A percentile compares a stretch with the other conserved stretches of the same genome.
These are phyloP conservation scores for Phytophthora citrophthora DNA, from an alignment of 352 stramenopile species.

Conservation along the genomic window DNA sequence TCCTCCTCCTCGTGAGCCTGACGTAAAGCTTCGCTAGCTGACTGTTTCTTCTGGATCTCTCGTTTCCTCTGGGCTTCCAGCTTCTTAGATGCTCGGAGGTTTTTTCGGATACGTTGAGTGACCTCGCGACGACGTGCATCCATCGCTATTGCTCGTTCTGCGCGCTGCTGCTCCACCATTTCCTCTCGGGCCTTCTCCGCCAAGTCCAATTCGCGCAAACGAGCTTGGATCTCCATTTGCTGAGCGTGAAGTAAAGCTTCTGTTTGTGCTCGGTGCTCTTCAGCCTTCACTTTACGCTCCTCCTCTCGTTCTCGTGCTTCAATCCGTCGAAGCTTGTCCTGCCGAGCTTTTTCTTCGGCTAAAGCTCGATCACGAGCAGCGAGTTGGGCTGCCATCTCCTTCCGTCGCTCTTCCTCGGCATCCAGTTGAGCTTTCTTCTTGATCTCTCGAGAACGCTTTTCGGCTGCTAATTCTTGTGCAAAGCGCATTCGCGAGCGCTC, in stretches of 20 bases:
- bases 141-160: constrained; percentile 70
- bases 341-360: constrained; percentile 76
- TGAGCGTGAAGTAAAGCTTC: constrained; percentile 66
- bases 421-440: constrained; percentile 86
- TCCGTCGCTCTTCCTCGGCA: constrained; percentile 79
- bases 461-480: constrained; percentile 73
- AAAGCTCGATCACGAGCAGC: constrained; percentile 76
- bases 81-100: constrained; percentile 68
- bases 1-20: constrained; percentile 72
- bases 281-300: constrained; percentile 74
- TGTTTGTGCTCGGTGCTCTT: constrained; percentile 70
- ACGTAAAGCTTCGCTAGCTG: constrained; percentile 57
- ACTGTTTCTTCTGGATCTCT: constrained; percentile 71
- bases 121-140: constrained; percentile 68
- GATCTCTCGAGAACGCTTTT: constrained; percentile 81
- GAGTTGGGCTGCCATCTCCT: constrained; percentile 67
- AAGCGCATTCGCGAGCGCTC: constrained; percentile 69
- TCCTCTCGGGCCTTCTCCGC: constrained; percentile 71
- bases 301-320: constrained; percentile 75
- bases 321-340: constrained; percentile 72
- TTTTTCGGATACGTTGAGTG: constrained; percentile 68
- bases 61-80: constrained; percentile 69
- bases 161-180: constrained; percentile 75
- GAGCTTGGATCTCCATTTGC: constrained; percentile 67
- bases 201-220: constrained; percentile 64